Evolutionary conservation across 495 filamentous ascomycete species (phyloP).

Genomic region (Chlorociboria aeruginascens): DNA sequence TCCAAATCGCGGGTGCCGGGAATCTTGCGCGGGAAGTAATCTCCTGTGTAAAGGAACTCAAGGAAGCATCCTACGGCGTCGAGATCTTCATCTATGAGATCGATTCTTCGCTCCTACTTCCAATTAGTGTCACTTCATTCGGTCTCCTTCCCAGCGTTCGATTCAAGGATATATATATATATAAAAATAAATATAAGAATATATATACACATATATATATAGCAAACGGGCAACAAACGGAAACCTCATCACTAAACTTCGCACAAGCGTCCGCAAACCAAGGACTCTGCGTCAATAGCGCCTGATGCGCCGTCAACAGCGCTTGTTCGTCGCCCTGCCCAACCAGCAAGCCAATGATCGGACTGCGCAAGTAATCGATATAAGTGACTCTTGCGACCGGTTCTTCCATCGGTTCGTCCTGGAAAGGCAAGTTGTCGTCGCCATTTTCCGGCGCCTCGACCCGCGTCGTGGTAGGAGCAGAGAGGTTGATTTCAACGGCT

Average conservation of each 20-base stretch:
- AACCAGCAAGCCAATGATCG: constrained; percentile 66
- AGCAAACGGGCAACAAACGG: constrained; percentile 21
- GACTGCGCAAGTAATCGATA: constrained; percentile 58
- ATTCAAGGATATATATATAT: not conserved
- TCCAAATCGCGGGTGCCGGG: constrained; percentile 43
- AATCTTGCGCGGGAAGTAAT: constrained; percentile 69
- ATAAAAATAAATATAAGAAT: no score
- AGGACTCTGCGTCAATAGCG: constrained; percentile 58
- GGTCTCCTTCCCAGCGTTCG: not conserved
- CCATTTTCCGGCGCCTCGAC: constrained; percentile 8
- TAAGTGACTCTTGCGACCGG: constrained; percentile 28
- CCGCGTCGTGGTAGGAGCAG: not conserved
- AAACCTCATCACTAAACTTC: constrained; percentile 41
- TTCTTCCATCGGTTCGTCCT: constrained; percentile 29
- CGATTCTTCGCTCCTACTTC: constrained; percentile 47
- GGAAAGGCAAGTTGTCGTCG: constrained; percentile 27
- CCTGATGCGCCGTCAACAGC: constrained; percentile 67
- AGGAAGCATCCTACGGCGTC: constrained; percentile 80
- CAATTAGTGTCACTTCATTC: not conserved
- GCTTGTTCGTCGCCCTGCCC: constrained; percentile 49
- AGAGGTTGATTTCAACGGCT: constrained; percentile 17
- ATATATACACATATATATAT: no score
- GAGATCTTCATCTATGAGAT: constrained; percentile 57
- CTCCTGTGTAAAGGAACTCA: constrained; percentile 83
- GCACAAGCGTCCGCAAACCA: constrained; percentile 54